These are phyloP conservation scores for Eragrostis nindensis DNA, from an alignment of 176 grass and related monocot species.

Conservation along the genomic window DNA sequence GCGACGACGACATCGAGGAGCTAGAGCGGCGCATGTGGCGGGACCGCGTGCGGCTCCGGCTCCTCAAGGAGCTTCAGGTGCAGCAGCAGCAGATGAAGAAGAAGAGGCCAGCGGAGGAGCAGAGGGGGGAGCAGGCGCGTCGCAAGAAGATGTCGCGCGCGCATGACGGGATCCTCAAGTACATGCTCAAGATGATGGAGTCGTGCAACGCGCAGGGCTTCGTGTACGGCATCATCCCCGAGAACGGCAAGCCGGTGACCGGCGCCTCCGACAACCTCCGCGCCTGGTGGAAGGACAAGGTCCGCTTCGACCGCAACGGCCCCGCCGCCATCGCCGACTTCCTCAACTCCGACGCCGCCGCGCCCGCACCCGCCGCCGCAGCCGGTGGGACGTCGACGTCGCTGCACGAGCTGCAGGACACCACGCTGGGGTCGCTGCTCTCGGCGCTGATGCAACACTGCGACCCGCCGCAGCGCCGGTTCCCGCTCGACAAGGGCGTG, in stretches of 20 bases:
- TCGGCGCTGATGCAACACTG: conserved; percentile 95
- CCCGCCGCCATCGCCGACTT: conserved; percentile 73
- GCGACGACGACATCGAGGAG: conserved; percentile 76
- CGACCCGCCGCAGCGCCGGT: conserved; percentile 81
- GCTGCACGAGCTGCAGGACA: conserved; percentile 85
- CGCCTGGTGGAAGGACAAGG: conserved; percentile 96
- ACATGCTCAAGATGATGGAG: conserved; percentile 99
- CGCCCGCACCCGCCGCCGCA: neutral
- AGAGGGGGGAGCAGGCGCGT: conserved; percentile 70
- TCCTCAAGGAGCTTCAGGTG: conserved; percentile 89
- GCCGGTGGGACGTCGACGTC: conserved; percentile 43
- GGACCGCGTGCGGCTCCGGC: conserved; percentile 69
- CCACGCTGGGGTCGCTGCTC: conserved; percentile 84
- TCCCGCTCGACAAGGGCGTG: conserved; percentile 79
- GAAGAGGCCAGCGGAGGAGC: conserved; percentile 23
- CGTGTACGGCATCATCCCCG: conserved; percentile 92
- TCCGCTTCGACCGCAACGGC: conserved; percentile 88
- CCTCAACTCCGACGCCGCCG: conserved; percentile 40
- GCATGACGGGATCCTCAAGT: conserved; percentile 90
- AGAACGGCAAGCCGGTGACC: conserved; percentile 87
- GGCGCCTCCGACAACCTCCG: conserved; percentile 92
- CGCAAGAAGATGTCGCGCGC: conserved; percentile 98
- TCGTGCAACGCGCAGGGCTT: conserved; percentile 93
- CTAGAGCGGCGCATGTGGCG: conserved; percentile 88
- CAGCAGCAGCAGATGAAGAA: conserved; percentile 28